Percentiles rank a stretch among this genome's conserved stretches.
phyloP scores from a whole-genome alignment of 257 asterid species.

The Sherardia arvensis region DNA sequence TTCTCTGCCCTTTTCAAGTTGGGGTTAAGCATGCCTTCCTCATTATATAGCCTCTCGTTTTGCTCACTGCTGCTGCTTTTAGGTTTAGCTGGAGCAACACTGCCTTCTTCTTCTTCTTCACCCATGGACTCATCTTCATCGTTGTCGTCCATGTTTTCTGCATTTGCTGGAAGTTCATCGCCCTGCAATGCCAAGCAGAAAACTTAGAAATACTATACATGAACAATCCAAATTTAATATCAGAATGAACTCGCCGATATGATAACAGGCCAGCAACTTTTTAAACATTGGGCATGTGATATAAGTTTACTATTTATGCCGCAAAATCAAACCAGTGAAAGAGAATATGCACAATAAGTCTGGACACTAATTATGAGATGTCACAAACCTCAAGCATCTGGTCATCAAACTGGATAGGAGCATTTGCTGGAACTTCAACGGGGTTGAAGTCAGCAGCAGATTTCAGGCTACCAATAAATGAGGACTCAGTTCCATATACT shows the following conservation, averaged over 20 bases:
- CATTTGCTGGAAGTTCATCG: constrained; percentile 25
- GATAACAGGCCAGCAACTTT: neutral
- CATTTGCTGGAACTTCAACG: constrained; percentile 64
- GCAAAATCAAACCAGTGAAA: neutral
- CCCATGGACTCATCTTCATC: constrained; percentile 50
- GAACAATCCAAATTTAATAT: neutral
- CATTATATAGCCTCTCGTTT: constrained; percentile 67
- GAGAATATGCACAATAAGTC: neutral
- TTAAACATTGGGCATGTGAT: neutral
- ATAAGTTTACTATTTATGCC: neutral
- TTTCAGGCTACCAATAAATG: constrained; percentile 93
- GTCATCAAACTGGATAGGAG: constrained; percentile 59
- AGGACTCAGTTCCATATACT: constrained; percentile 72
- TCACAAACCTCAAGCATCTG: constrained; percentile 57
- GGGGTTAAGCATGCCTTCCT: constrained; percentile 76
- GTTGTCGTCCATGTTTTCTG: constrained; percentile 4
- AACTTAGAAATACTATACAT: neutral
- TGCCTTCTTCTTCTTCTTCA: constrained; percentile 42
- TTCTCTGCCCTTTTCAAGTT: constrained; percentile 62
- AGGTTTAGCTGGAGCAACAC: constrained; percentile 23
- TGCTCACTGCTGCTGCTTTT: constrained; percentile 42
- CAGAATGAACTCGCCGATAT: neutral
- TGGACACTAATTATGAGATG: neutral
- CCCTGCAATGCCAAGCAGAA: constrained; percentile 27
- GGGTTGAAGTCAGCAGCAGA: constrained; percentile 66